These are phyloP conservation scores for Pyrenophora tritici-repentis DNA, from an alignment of 2,329 filamentous ascomycete species.

Conservation along the genomic window DNA sequence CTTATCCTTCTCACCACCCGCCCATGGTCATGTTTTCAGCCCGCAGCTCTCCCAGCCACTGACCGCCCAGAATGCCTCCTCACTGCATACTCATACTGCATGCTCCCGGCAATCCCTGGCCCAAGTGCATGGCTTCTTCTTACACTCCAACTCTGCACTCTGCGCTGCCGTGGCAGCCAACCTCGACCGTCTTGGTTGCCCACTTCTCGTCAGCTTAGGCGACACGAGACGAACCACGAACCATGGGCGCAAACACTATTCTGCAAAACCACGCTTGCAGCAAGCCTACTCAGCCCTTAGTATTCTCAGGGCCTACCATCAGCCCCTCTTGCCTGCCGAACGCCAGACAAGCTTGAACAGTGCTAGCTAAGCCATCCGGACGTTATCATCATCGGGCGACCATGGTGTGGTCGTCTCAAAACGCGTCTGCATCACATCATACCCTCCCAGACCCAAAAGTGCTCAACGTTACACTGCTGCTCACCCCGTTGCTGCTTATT, in stretches of 20 bases:
- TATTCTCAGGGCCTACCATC: neutral
- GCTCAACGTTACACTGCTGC: conserved; percentile 16
- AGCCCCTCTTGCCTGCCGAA: neutral
- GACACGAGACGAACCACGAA: conserved; percentile 11
- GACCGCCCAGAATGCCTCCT: conserved; percentile 4
- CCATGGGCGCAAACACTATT: conserved; percentile 1
- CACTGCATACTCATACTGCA: neutral
- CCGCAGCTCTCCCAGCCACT: neutral
- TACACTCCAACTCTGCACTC: neutral
- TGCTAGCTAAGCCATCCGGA: neutral
- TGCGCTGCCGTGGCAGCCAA: neutral
- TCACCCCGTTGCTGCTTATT: no score
- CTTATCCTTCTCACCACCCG: no score
- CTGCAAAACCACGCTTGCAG: conserved; percentile 5
- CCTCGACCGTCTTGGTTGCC: conserved; percentile 1
- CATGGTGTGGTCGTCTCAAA: conserved; percentile 1
- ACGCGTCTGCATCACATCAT: conserved; percentile 19
- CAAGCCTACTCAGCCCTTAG: conserved; percentile 7
- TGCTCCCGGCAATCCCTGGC: conserved; percentile 10
- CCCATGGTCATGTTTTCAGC: no score
- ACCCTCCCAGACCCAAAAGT: conserved; percentile 4
- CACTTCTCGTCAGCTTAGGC: conserved; percentile 18
- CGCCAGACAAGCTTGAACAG: neutral
- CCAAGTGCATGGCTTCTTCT: conserved; percentile 4
- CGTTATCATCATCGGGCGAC: neutral